A percentile compares a stretch with the other conserved stretches of the same genome.
phyloP scores from a whole-genome alignment of 1,284 basidiomycete genomes.

The Clitocybe nebularis region DNA sequence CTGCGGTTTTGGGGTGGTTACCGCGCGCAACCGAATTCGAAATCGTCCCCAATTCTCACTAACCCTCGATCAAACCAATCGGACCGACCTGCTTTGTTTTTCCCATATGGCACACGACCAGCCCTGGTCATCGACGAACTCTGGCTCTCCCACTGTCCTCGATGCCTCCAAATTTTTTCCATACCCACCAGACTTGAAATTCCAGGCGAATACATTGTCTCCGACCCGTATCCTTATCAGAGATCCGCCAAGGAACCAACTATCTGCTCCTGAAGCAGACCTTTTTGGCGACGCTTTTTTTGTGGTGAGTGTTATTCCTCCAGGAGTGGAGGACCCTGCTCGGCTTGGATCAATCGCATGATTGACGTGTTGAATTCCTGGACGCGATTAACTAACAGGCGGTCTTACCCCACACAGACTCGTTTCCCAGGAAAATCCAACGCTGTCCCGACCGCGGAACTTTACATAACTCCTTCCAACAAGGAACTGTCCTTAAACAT shows the following conservation, averaged over 20 bases:
- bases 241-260: constrained; percentile 18
- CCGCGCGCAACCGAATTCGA: constrained; percentile 7
- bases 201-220: constrained; percentile 6
- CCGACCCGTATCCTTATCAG: constrained; percentile 15
- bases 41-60: constrained; percentile 15
- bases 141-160: constrained; percentile 12
- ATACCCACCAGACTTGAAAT: constrained; percentile 6
- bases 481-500: constrained; percentile 5
- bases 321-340: constrained; percentile 7
- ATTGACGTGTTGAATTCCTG: constrained; percentile 5
- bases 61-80: constrained; percentile 16
- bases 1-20: background rate
- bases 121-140: constrained; percentile 12
- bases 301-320: constrained; percentile 13
- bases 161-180: constrained; percentile 8
- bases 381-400: constrained; percentile 11
- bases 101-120: constrained; percentile 20
- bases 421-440: constrained; percentile 15
- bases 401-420: constrained; percentile 12
- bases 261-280: constrained; percentile 11
- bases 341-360: constrained; percentile 8
- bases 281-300: constrained; percentile 11
- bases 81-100: constrained; percentile 11
- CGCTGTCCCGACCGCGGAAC: constrained; percentile 6
- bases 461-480: constrained; percentile 16